Percentiles rank a stretch among this genome's conserved stretches.
Evolutionary conservation across 257 asterid genomes (phyloP).

Genomic region (Solanum bukasovii): DNA sequence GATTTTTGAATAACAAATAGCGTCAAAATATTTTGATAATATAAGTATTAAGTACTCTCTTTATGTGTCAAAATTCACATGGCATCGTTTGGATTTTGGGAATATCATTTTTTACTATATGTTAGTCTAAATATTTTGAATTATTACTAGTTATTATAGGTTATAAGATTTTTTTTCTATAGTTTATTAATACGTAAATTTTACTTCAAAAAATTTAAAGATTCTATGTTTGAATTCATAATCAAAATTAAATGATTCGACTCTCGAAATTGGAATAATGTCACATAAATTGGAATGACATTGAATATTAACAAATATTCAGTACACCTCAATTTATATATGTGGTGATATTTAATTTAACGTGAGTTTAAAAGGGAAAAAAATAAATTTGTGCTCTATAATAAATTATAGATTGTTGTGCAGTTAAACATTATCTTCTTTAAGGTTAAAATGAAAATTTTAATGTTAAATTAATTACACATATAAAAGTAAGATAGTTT

Average conservation of each 20-base stretch:
- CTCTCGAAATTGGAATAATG: not conserved
- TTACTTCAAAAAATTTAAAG: too few relatives aligned
- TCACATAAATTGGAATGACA: not conserved
- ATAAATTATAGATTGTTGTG: not conserved
- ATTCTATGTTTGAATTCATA: too few relatives aligned
- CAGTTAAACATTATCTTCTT: not conserved
- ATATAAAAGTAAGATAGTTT: too few relatives aligned
- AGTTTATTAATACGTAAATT: too few relatives aligned
- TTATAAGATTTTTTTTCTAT: too few relatives aligned
- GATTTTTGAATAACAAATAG: not conserved
- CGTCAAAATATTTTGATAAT: not conserved
- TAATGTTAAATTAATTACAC: not conserved
- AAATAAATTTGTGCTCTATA: not conserved
- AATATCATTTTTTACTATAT: too few relatives aligned
- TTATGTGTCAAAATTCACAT: too few relatives aligned
- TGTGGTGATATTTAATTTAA: not conserved
- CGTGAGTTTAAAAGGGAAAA: not conserved
- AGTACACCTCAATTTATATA: not conserved
- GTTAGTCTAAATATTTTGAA: not conserved
- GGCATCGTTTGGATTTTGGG: not conserved
- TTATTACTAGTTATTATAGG: too few relatives aligned
- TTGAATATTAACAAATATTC: not conserved
- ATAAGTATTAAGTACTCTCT: not conserved
- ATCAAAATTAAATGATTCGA: too few relatives aligned
- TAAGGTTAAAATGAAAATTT: not conserved